These are phyloP conservation scores for Diaporthe ilicicola DNA, from an alignment of 2,329 filamentous ascomycete species.

Conservation along the genomic window DNA sequence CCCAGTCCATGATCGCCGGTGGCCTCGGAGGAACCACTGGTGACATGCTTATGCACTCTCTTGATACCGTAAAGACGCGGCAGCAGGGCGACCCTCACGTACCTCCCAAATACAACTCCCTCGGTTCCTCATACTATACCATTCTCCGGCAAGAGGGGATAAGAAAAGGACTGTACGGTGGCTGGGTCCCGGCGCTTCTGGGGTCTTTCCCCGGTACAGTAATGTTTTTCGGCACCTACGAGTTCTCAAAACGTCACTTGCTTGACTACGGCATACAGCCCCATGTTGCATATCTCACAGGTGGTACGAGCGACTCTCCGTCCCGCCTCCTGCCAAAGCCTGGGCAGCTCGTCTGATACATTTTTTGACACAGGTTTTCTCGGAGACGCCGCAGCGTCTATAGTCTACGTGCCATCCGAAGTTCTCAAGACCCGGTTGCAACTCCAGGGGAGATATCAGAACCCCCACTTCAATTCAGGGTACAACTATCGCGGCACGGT, in stretches of 20 bases:
- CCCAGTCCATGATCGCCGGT: conserved; percentile 91
- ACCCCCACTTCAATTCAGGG: conserved; percentile 90
- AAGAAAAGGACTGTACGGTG: conserved; percentile 85
- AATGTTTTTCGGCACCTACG: conserved; percentile 95
- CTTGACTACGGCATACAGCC: conserved; percentile 85
- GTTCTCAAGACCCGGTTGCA: conserved; percentile 97
- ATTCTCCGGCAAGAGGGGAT: conserved; percentile 94
- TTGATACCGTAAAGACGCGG: conserved; percentile 97
- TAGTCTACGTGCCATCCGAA: conserved; percentile 96
- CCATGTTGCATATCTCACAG: conserved; percentile 84
- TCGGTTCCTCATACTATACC: conserved; percentile 89
- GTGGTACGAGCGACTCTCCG: conserved; percentile 63
- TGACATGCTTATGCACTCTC: conserved; percentile 97
- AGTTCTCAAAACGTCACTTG: conserved; percentile 91
- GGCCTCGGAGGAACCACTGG: conserved; percentile 92
- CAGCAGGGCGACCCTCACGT: conserved; percentile 96
- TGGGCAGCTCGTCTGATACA: neutral
- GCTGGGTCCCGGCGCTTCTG: conserved; percentile 88
- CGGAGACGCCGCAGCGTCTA: conserved; percentile 89
- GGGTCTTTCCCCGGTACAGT: conserved; percentile 95
- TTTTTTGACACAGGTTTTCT: conserved; percentile 73
- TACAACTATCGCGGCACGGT: conserved; percentile 93
- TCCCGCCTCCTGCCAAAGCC: neutral
- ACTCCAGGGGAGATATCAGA: conserved; percentile 93
- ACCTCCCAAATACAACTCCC: conserved; percentile 90